Evolutionary conservation across 305 asterid species (phyloP), one percentile per base, ranked within the genome.

Genomic region (Solanum chacoense): DNA sequence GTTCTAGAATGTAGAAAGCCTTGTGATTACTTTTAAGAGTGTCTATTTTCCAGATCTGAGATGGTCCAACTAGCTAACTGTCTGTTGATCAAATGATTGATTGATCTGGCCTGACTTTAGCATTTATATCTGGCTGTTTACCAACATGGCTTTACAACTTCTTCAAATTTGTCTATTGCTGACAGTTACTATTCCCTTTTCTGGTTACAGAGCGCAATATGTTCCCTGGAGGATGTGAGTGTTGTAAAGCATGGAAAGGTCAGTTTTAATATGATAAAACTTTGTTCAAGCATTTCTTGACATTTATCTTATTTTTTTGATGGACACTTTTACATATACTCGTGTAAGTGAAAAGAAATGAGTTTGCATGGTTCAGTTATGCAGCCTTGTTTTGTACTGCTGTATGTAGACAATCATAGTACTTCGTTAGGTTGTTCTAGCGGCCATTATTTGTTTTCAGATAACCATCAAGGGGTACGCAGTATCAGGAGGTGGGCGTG

Each of bases 401-500:
- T 29, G 86, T 29, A 10, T 2, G n/a, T 83, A 50, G 87, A 31
- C 28, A 50, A 50, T 29, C 11, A 31, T 31, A 31, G 42, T 83
- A 83, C 42, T 83, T 50, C 73, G 20, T 42, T 81, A 81, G 71
- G 28, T 42, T 81, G 18, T 42, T 81, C 71, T 81, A 81, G 86
- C 38, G 10, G n/a, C 86, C 3, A 3, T 18, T 83, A 83, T 29
- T 50, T 79, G 37, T 89, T 83, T 84, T 91, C 95, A 97, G 99
- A 71, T 97, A 87, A 93, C 87, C 75, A 91, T 97, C 86, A 96
- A 94, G 94, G 99, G 99, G 80, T 97, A 97, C 38, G 99, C 98
- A 8, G 96, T 92, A 71, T 94, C 99, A 87, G 99, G 99, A 89
- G 99, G 99, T 40, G 98, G 98, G 6, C 94, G 98, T 45, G 98